Base-by-base conservation (phyloP, 768 basidiomycete species). In the Pulveroboletus ravenelii region DNA sequence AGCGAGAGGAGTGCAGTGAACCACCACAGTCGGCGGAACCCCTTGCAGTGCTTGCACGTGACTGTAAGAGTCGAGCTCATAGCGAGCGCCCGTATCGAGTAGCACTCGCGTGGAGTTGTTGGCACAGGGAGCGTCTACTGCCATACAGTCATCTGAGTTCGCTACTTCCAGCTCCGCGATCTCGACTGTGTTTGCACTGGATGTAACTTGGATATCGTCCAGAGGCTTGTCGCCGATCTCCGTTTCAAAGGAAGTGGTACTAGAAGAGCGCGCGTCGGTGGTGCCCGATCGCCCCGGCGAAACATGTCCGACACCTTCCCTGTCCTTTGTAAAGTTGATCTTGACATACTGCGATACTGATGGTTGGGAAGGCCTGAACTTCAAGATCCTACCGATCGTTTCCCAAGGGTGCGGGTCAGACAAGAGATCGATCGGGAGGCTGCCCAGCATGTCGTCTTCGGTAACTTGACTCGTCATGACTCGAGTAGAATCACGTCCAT, bases 401-500 rank as follows among this genome's bases (percentile, higher is more conserved):
- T 59, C 56, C 66, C 66, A 67, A 13, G 66, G 66, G 41, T 63
- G 55, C 5, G 66, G 65, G 47, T 67, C 66, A n/a, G 59, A 55
- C 25, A 67, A 50, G 50, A 69, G 57, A 50, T 67, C 53, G 15
- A 69, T 43, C 18, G 55, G 53, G 37, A 55, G 32, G 17, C 40
- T 20, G 12, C 23, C n/a, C 36, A 32, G 37, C n/a, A 27, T 6
- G 17, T 31, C 34, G 17, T 52, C 47, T 30, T 36, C 31, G 15
- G 23, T 8, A 15, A 37, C 41, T 32, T 46, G 37, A 10, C 13
- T 34, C 32, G 23, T 31, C 44, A 23, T 25, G 30, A 34, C 23
- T 31, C 3, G 27, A 18, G 40, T 20, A 6, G n/a, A 17, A 38
- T 40, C 30, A 4, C 12, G 10, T 41, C 34, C 46, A 39, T 40